Evolutionary conservation across 106 monocot species (phyloP), one percentile per base, ranked within the genome.

Genomic region (Apostasia ramifera): DNA sequence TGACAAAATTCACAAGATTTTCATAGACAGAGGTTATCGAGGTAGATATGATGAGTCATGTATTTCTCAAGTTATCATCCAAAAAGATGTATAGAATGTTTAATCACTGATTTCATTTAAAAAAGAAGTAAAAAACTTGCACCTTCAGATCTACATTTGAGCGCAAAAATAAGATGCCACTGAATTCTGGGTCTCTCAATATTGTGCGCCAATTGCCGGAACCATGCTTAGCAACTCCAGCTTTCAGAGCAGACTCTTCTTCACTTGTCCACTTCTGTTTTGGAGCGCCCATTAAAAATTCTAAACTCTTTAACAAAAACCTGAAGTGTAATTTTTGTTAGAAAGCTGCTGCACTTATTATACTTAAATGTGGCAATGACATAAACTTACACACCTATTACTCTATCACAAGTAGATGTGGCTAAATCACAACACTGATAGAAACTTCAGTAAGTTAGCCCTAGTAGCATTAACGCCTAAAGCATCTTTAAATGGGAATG

Each of bases 91-190:
- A 26, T 26, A 26, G 26, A 26, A 26, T 26, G 26, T 26, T 26
- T 26, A 26, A 26, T 26, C 6, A 44, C 5, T 37, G 12, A 57
- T 2, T 10, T 15, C 44, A 41, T 14, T 3, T 0, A 54, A 61
- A 13, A 53, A 73, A 52, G 15, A 72, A 55, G 15, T 11, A 2
- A 55, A 9, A 54, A 66, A 44, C 3, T 6, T 46, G 51, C 73
- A 91, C 91, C 84, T 91, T 91, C 60, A 91, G 91, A 80, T 91
- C 91, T 46, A 91, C 87, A 84, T 91, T 91, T 13, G 91, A 91
- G 41, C 91, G 77, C 44, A 83, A 71, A 71, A 70, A 66, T 41
- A 92, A 74, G 61, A 80, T 61, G 37, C 68, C 76, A 71, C 85
- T 82, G 65, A 92, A 92, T 48, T 92, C 91, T 12, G 91, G 82